Base-by-base conservation (phyloP, 2,329 filamentous ascomycete genomes). In the Botrytis medusae region DNA sequence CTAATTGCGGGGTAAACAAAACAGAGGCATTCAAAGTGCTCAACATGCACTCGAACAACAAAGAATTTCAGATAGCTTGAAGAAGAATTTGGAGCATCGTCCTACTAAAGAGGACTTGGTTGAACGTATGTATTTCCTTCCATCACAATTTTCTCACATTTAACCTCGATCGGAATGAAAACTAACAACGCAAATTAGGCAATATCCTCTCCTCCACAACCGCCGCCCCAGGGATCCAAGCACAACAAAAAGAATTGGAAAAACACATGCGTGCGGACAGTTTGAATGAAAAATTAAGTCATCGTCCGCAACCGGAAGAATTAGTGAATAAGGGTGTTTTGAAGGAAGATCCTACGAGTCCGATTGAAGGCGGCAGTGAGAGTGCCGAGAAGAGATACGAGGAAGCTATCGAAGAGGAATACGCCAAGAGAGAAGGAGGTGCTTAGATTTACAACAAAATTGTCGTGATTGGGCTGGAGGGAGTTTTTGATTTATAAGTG, bases 211-310 rank as follows among this genome's bases (percentile, higher is more conserved):
- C 93, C 40, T 89, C 90, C 72, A 92, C 92, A 46, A 91, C 83
- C 69, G 93, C 92, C 29, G 94, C 94, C 0, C 94, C 95, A 0
- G 88, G 91, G 3, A 85, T 98, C 71, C 90, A 92, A 80, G 93
- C 91, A 72, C 90, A 94, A 75, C 94, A 96, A 82, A 91, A 89
- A 80, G 93, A 97, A 85, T 90, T 98, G 60, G 90, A 94, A 83
- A 94, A 91, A 81, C 91, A 94, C 82, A 97, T 98, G 94, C 89
- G 92, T 22, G 92, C 90, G 74, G 93, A 97, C 82, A 92, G 88
- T 72, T 87, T 98, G 75, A 96, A 97, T 82, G 94, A 97, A 80
- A 95, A 95, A 82, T 90, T 98, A 75, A 88, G 92, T 79, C 87
- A 91, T 78, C 88, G 95, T 32, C 95, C 95, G 1, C 86, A 88